Evolutionary conservation across 2,329 filamentous ascomycete species (phyloP).

Genomic region (Chaetothyriales sp.): DNA sequence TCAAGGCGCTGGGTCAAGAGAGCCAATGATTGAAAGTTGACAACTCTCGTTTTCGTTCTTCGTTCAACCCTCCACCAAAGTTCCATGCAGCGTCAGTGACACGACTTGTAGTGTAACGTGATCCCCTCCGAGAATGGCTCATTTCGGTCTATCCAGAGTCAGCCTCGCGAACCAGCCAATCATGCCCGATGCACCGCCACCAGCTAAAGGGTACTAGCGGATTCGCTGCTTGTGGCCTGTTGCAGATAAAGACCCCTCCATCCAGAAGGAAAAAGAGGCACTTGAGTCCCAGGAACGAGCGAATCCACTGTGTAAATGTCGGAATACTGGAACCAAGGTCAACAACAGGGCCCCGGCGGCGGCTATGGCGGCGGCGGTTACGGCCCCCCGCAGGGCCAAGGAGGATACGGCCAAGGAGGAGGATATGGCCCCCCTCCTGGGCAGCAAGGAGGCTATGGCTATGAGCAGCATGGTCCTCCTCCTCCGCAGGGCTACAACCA

Average conservation of each 20-base stretch:
- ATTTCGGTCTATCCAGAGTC: background rate
- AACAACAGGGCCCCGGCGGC: background rate
- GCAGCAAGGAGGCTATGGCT: background rate
- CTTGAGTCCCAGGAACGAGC: background rate
- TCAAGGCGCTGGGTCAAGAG: conserved; percentile 39
- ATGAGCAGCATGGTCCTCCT: background rate
- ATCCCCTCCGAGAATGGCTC: background rate
- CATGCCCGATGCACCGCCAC: background rate
- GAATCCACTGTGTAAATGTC: background rate
- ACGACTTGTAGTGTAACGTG: background rate
- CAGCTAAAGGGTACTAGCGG: background rate
- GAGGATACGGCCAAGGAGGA: background rate
- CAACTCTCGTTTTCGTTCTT: no score
- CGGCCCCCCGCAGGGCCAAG: background rate
- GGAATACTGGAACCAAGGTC: background rate
- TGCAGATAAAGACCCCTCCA: background rate
- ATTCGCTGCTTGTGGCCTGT: background rate
- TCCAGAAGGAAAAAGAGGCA: background rate
- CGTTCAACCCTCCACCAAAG: background rate
- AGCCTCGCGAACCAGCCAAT: background rate
- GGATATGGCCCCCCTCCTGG: background rate
- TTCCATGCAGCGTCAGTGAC: background rate
- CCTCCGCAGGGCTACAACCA: conserved; percentile 9
- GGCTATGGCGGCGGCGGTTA: background rate
- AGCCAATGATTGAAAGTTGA: background rate